Percentiles rank a stretch among this genome's conserved stretches.
phyloP scores from a whole-genome alignment of 2,329 filamentous ascomycete genomes.

The Chlorencoelia australis region DNA sequence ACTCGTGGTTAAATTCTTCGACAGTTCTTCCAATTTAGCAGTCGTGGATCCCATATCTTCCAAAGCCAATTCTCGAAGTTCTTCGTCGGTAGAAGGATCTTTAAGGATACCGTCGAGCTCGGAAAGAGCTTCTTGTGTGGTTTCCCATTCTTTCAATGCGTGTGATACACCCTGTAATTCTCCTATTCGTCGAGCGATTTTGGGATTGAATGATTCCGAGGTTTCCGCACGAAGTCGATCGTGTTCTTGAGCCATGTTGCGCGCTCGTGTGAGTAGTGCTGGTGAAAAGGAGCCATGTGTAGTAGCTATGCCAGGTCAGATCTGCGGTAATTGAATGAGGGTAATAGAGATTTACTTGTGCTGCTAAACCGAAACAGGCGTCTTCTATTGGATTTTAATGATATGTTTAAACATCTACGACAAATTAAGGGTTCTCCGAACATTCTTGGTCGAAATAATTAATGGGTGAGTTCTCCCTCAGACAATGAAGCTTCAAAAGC shows the following conservation, averaged over 20 bases:
- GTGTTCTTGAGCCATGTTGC: constrained; percentile 47
- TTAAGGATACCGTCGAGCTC: constrained; percentile 44
- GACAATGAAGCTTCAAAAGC: no score
- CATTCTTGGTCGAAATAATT: constrained; percentile 19
- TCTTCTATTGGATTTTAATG: constrained; percentile 17
- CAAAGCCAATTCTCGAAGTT: constrained; percentile 67
- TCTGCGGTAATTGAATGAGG: constrained; percentile 7
- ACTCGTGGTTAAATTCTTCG: constrained; percentile 59
- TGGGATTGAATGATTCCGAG: constrained; percentile 43
- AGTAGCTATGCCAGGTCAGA: constrained; percentile 17
- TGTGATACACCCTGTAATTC: constrained; percentile 48
- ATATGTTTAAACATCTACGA: constrained; percentile 36
- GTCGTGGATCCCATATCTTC: constrained; percentile 69
- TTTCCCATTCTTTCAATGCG: constrained; percentile 50
- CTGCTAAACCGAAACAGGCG: constrained; percentile 33
- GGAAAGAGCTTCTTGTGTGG: constrained; percentile 39
- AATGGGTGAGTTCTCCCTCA: constrained; percentile 5
- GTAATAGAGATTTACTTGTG: constrained; percentile 30
- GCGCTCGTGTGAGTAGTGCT: constrained; percentile 50
- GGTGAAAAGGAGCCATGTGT: constrained; percentile 33
- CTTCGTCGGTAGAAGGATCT: constrained; percentile 40
- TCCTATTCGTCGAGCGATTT: constrained; percentile 48
- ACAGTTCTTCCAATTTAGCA: constrained; percentile 50
- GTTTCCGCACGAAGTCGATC: constrained; percentile 41
- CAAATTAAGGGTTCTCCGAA: constrained; percentile 41